Evolutionary conservation across 192 early-diverging fungal genomes (phyloP), one percentile per base, ranked within the genome.

Genomic region (Backusella psychrophila): DNA sequence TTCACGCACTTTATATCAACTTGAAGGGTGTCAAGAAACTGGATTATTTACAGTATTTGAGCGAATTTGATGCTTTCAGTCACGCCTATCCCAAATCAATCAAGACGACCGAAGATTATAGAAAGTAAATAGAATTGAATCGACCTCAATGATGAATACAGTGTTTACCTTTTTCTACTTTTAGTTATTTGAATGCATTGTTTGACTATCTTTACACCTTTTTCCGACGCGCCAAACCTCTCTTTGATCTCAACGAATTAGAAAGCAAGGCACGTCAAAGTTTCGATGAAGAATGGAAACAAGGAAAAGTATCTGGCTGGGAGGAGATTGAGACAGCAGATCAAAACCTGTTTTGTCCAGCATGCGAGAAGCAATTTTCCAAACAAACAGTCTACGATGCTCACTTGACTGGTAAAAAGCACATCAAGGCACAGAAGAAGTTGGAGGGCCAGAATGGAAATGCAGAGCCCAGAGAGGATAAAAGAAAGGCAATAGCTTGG

Each of bases 381-480:
- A 98, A 97, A 71, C 78, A 93, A 38, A 91, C 93, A 3, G 94
- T 97, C 2, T 97, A 88, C 81, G 87, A 89, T n/a, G 91, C 90
- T 9, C 96, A 99, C 75, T 82, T 96, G 75, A 91, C 82, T 26
- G 94, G 96, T 38, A 96, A 95, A 82, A 98, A 98, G 78, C 97
- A 99, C 81, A 87, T 90, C 46, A 98, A 96, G 76, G 94, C 93
- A 2, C 90, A 87, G 9, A 85, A 86, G n/a, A 80, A 80, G 38
- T 66, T 79, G 11, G 79, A 78, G 3, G 26, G 56, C 26, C 75
- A 75, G 19, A 44, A 80, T 71, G 69, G 36, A 72, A 79, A 80
- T 44, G 35, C 14, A 36, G 83, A 75, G 26, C 77, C 71, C 2
- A 88, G 88, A 76, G 79, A 82, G 14, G 86, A 84, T n/a, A 77